Evolutionary conservation across 1,139 yeast species (phyloP), one percentile per base, ranked within the genome.

Genomic region (Suhomyces anneliseae): DNA sequence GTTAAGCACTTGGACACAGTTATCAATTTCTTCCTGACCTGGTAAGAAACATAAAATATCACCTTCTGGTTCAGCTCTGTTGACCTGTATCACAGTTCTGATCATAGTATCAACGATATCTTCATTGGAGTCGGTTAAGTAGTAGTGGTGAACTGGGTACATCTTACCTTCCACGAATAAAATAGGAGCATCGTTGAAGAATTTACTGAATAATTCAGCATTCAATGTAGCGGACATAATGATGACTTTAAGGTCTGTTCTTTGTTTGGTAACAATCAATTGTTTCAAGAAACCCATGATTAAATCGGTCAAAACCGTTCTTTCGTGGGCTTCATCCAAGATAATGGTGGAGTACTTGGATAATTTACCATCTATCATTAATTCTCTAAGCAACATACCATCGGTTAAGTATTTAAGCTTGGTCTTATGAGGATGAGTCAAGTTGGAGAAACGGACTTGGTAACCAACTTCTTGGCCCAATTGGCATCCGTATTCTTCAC

Each of bases 1-100:
- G 39, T 72, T 74, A 46, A 93, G 66, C 0, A 85, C 70, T 33
- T 79, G 78, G 0, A 85, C 92, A 29, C 90, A 86, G 54, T 85
- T 87, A 62, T 93, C 99, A 65, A 93, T 93, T 62, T 93, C 99
- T 62, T 93, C 99, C 65, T 95, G 98, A 54, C 99, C 99, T 0
- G 98, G 95, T 46, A 93, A 69, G 60, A 93, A 93, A 51, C 95
- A 95, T 34, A 93, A 68, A 11, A 93, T 79, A 63, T 95, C 99
- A 36, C 99, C 99, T 40, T 81, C 76, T 26, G 78, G 86, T 62
- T 93, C 97, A 2, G 87, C 75, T 56, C 79, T 73, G 61, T 93
- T 92, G 11, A 90, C 73, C 61, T 92, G 97, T 5, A 88, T 79
- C 14, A 90, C 82, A 2, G 93, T 73, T 54, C 87, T 81, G 7